A percentile compares a stretch with the other conserved stretches of the same genome.
These are phyloP conservation scores for Coemansia sp. DNA, from an alignment of 192 early-diverging fungal species.

Conservation along the genomic window DNA sequence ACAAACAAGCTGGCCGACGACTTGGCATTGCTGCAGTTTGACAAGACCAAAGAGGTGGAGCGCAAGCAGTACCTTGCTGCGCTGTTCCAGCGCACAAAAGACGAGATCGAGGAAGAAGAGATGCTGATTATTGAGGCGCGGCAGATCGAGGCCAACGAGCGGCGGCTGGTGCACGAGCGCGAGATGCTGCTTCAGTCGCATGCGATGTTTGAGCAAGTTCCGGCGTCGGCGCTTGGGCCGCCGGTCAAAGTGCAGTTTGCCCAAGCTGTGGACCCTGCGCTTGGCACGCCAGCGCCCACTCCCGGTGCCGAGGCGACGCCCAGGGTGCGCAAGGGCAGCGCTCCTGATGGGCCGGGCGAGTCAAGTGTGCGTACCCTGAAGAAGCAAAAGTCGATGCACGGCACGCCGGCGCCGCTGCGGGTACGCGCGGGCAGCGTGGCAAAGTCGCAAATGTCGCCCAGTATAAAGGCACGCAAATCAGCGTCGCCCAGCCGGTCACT, in stretches of 20 bases:
- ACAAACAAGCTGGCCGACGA: constrained; percentile 53
- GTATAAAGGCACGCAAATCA: constrained; percentile 21
- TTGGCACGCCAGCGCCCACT: constrained; percentile 6
- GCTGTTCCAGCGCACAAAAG: constrained; percentile 71
- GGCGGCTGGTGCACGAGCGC: constrained; percentile 72
- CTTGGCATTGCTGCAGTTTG: constrained; percentile 51
- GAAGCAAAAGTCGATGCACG: constrained; percentile 44
- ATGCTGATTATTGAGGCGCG: constrained; percentile 74
- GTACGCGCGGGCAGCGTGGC: constrained; percentile 15
- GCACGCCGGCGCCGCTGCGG: constrained; percentile 11
- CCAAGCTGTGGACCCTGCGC: constrained; percentile 25
- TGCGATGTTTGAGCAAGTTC: constrained; percentile 44
- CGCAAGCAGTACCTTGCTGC: constrained; percentile 77
- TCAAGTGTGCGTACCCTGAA: constrained; percentile 22
- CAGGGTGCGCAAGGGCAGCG: constrained; percentile 41
- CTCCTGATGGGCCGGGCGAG: constrained; percentile 17
- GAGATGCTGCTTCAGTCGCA: constrained; percentile 71
- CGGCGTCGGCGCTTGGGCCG: constrained; percentile 15
- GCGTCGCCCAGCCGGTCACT: constrained; percentile 28
- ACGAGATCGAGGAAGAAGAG: constrained; percentile 86
- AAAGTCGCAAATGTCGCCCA: constrained; percentile 19
- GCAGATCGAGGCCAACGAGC: constrained; percentile 80
- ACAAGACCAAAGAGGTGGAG: constrained; percentile 69
- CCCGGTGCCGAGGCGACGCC: constrained; percentile 21
- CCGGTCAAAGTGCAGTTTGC: constrained; percentile 52